Base-by-base conservation (phyloP, 495 filamentous ascomycete species). In the Talaromyces wortmannii region DNA sequence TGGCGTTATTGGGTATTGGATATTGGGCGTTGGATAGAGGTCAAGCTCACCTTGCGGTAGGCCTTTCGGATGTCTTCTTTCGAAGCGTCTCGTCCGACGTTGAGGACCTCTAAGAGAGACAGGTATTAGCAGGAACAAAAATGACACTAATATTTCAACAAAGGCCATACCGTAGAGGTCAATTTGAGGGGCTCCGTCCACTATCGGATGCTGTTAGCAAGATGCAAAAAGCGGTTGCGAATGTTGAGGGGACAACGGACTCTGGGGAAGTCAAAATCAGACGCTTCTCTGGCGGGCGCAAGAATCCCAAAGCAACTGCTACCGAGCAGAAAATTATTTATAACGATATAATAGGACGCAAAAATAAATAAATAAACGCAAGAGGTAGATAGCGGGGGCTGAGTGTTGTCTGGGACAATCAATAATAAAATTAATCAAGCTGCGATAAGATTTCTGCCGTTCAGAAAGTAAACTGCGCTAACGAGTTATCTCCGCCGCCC, bases 11-110 rank as follows among this genome's bases (percentile, higher is more conserved):
- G 23, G 12, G 45, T 45, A 11, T 42, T 53, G 47, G 32, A n/a
- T 18, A 42, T 36, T 31, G 32, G 12, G 7, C 29, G 10, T 53
- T 13, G 31, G 30, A 30, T 15, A 55, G 7, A 18, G 33, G 23
- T 13, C 36, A 13, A 47, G 63, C 67, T 58, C 61, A 91, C 94
- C 83, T 96, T 97, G 71, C 92, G 89, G 71, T 97, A 98, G 43
- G 94, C 95, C 69, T 97, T 96, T 69, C 95, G 95, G 71, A 98
- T 89, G 55, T 97, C 91, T 59, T 86, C 80, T 63, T 89, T 88
- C 64, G 74, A 84, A 42, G 92, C 87, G 48, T 69, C 68, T 59
- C 77, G 83, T 55, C 82, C 72, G 59, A 97, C 75, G 44, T 84
- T 87, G 48, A 98, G 83, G 67, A 96, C 77, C 73, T 86, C 92